Conservation (phyloP, 1,284 basidiomycete species). For the Lentinus polychrous region DNA sequence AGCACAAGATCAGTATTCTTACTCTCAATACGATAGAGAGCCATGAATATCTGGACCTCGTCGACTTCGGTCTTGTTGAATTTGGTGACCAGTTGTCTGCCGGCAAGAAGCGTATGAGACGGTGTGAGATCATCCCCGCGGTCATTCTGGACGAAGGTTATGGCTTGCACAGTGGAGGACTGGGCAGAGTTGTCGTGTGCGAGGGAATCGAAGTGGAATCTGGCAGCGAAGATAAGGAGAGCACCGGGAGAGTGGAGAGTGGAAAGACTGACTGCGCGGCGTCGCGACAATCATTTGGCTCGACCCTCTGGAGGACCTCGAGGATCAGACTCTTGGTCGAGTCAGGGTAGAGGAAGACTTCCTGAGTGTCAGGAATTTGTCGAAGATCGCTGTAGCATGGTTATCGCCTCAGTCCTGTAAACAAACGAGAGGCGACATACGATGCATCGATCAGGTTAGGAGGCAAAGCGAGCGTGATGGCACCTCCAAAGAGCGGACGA, state of each 20-base stretch:
- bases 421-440: slow-evolving; percentile 42
- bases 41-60: slow-evolving; percentile 70
- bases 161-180: slow-evolving; percentile 36
- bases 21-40: slow-evolving; percentile 67
- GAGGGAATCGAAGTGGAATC: slow-evolving; percentile 88
- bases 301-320: slow-evolving; percentile 79
- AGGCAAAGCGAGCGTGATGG: slow-evolving; percentile 65
- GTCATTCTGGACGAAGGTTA: slow-evolving; percentile 31
- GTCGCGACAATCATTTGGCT: slow-evolving; percentile 46
- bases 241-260: neutral
- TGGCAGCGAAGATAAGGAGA: slow-evolving; percentile 22
- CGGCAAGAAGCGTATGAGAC: slow-evolving; percentile 55
- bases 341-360: slow-evolving; percentile 78
- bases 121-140: slow-evolving; percentile 40
- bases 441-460: slow-evolving; percentile 73
- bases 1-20: slow-evolving; percentile 76
- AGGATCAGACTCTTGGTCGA: slow-evolving; percentile 76
- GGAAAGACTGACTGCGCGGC: slow-evolving; percentile 53
- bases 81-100: slow-evolving; percentile 70
- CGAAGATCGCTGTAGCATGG: slow-evolving; percentile 62
- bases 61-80: slow-evolving; percentile 62
- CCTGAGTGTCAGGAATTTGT: slow-evolving; percentile 96
- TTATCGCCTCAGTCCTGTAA: slow-evolving; percentile 1
- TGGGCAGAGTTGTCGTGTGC: slow-evolving; percentile 88
- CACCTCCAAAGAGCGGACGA: slow-evolving; percentile 67